Conservation (phyloP, 2,329 filamentous ascomycete species). For the Aspergillus cejpii region DNA sequence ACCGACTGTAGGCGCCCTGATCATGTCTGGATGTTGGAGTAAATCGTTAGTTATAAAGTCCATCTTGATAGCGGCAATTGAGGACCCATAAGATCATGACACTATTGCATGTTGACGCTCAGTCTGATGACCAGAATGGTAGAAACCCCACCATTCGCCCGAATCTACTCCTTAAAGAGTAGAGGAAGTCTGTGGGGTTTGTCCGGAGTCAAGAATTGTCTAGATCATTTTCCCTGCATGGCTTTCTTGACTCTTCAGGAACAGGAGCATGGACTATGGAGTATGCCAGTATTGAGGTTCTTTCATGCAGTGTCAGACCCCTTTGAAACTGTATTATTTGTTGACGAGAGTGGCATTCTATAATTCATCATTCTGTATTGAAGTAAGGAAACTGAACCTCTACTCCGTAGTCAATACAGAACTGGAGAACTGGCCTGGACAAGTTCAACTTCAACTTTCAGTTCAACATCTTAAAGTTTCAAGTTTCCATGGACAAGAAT, state of each 20-base stretch:
- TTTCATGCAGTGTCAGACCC: not conserved
- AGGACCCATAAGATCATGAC: not conserved
- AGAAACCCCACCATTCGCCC: not conserved
- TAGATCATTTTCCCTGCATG: not conserved
- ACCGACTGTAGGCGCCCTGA: not conserved
- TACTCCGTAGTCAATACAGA: no score
- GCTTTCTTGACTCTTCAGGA: not conserved
- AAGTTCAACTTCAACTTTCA: no score
- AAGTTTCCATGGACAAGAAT: no score
- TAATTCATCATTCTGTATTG: no score
- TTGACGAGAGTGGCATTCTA: not conserved
- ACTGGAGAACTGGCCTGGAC: no score
- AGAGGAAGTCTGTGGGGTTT: not conserved
- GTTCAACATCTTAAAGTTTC: no score
- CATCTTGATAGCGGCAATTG: not conserved
- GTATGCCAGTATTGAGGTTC: no score
- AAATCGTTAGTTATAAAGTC: not conserved
- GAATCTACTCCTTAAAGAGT: not conserved
- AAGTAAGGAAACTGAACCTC: no score
- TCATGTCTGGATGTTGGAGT: no score
- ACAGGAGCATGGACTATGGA: not conserved
- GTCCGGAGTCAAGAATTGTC: no score
- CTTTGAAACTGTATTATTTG: not conserved
- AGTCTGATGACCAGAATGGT: not conserved
- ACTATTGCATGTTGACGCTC: no score